Percentiles rank a stretch among this genome's conserved stretches.
phyloP scores from a whole-genome alignment of 257 asterid genomes.

The Solanum paucissectum region DNA sequence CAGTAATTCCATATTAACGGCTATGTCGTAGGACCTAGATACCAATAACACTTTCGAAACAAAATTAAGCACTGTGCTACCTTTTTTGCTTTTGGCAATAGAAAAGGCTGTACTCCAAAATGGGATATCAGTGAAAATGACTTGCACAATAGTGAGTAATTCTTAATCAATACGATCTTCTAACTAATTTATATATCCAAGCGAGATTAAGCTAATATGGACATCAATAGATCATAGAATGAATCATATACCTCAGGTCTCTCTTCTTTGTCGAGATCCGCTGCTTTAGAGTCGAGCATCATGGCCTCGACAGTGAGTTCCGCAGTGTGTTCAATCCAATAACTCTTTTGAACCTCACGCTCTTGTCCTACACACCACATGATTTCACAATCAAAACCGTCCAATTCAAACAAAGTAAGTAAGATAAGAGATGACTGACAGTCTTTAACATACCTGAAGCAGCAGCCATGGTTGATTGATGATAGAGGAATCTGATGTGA shows the following conservation, averaged over 20 bases:
- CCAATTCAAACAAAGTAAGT: neutral
- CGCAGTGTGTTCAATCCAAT: constrained; percentile 84
- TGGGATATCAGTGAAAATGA: neutral
- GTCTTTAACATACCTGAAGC: constrained; percentile 25
- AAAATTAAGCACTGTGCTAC: neutral
- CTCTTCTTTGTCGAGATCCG: constrained; percentile 96
- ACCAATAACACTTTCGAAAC: neutral
- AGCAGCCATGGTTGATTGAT: constrained; percentile 37
- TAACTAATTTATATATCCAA: neutral
- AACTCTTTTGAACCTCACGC: constrained; percentile 80
- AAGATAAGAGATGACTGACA: neutral
- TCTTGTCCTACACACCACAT: constrained; percentile 41
- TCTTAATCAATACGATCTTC: neutral
- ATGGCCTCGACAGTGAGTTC: constrained; percentile 72
- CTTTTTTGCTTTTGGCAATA: neutral
- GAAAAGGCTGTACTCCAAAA: neutral
- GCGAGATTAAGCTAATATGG: neutral
- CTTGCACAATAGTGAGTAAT: neutral
- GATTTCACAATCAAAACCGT: neutral
- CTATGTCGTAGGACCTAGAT: neutral
- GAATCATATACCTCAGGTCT: constrained; percentile 66
- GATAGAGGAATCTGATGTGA: neutral
- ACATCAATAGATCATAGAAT: neutral
- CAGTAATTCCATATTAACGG: neutral
- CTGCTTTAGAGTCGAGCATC: constrained; percentile 97